Evolutionary conservation across 129 eudicot genomes (phyloP), one percentile per base, ranked within the genome.

Genomic region (Flaveria trinervia): DNA sequence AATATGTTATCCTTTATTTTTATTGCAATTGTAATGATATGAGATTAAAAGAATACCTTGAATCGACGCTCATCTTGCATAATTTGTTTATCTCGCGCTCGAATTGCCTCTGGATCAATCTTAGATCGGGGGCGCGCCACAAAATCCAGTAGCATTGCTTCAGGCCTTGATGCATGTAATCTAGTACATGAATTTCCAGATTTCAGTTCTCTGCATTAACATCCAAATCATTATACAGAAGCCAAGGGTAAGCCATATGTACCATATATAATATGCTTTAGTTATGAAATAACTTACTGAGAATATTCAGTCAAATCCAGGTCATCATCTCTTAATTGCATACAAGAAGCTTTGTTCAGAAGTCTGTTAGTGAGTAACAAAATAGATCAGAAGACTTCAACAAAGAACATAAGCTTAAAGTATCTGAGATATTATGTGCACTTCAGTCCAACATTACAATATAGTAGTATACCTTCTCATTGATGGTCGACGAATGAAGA

Each of bases 121-220:
- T 91, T 94, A 49, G 99, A 94, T 68, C 84, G 96, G 36, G 99
- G 99, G 0, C 99, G 99, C 65, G 91, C 90, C 67, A 87, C 44
- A 81, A 94, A 94, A 74, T 94, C 96, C 82, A 94, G 72, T 18
- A 92, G 85, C 91, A 89, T 94, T 77, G 97, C 97, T 81, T 94
- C 99, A 28, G 96, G 97, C 83, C 97, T 91, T n/a, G 92, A 83
- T 26, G 99, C 80, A 75, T 76, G 94, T 71, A 74, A 75, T 65
- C 90, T 84, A 73, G 89, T 88, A 73, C 88, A 89, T 72, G 99
- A 91, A 72, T 74, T 90, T 33, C 96, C 84, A 41, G 97, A 84
- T 80, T 89, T 89, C 48, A 79, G 75, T 46, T 82, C 99, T 85
- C 99, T 93, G 76, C 48, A 73, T 73, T 65, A 12, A 30, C 76